Evolutionary conservation across 306 rosid species (phyloP), one percentile per base, ranked within the genome.

Genomic region (Cucurbita pepo): DNA sequence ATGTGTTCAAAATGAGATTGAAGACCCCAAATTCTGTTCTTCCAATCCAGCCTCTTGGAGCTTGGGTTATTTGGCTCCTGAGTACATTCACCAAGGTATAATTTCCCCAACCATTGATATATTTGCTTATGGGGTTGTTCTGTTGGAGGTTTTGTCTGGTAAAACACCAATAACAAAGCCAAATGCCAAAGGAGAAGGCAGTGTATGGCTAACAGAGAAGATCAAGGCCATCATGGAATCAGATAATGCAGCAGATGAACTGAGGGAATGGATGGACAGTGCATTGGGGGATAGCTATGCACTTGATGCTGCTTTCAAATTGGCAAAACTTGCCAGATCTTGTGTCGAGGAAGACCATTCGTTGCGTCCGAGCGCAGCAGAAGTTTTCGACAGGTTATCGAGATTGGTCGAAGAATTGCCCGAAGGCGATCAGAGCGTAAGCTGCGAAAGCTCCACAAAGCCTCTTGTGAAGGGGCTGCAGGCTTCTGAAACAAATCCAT

Each of bases 181-280:
- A 1, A 78, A 71, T 76, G 87, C 75, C 22, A 80, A 84, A 53
- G 92, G 84, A 4, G 83, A 77, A 79, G 79, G 86, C 7, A 81
- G 82, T 25, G 54, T 81, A 75, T 83, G 86, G 88, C 83, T 89
- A 0, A 81, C 85, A 3, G 91, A 86, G 76, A 83, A 85, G 76
- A 80, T 87, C 61, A 89, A 76, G 71, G 76, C 76, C 56, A 74
- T 83, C 69, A 81, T 88, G 83, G 58, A 63, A 75, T 85, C 86
- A 56, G 92, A 86, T 16, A 83, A 81, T 83, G 83, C 75, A 40
- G 87, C 72, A 3, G 50, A 86, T 5, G 60, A 86, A 41, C 81
- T 88, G n/a, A 85, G 88, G 72, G 92, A 77, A 38, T 88, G 96
- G 97, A 88, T 92, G 77, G 97, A 92, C 77, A 80, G 82, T 61